phyloP scores from a whole-genome alignment of 768 basidiomycete genomes.

The Leccinum pellstonianum region DNA sequence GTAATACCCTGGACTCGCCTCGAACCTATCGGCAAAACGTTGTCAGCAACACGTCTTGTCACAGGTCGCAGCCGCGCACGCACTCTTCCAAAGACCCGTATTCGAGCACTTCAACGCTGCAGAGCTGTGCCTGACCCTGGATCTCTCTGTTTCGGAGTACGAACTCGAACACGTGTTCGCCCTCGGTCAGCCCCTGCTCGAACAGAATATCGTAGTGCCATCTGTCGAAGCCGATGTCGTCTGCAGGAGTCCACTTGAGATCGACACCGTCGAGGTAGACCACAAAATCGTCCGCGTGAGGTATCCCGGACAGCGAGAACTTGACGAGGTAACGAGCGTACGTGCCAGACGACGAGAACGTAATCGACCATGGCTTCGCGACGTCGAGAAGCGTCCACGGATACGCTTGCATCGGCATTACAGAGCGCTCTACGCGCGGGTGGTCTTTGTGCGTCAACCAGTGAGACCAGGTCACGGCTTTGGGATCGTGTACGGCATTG shows the following conservation, averaged over 20 bases:
- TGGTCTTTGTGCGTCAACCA: conserved; percentile 53
- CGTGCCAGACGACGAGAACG: conserved; percentile 61
- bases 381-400: conserved; percentile 73
- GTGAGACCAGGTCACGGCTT: conserved; percentile 60
- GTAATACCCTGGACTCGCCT: conserved; percentile 54
- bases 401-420: conserved; percentile 74
- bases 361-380: conserved; percentile 54
- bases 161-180: conserved; percentile 61
- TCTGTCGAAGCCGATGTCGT: conserved; percentile 61
- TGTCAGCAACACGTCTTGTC: not conserved
- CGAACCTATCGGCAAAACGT: conserved; percentile 42
- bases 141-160: conserved; percentile 45
- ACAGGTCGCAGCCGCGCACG: conserved; percentile 15
- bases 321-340: conserved; percentile 61
- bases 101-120: conserved; percentile 72
- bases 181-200: conserved; percentile 40
- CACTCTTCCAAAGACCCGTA: conserved; percentile 65
- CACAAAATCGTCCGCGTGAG: conserved; percentile 47
- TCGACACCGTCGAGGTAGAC: conserved; percentile 61
- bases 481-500: conserved; percentile 52
- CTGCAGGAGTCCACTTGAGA: conserved; percentile 52
- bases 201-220: conserved; percentile 71
- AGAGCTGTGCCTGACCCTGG: conserved; percentile 66
- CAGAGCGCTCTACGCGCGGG: conserved; percentile 59
- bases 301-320: conserved; percentile 74